A percentile compares a stretch with the other conserved stretches of the same genome.
Evolutionary conservation across 257 asterid genomes (phyloP).

Genomic region (Paraleonurus japonicus): DNA sequence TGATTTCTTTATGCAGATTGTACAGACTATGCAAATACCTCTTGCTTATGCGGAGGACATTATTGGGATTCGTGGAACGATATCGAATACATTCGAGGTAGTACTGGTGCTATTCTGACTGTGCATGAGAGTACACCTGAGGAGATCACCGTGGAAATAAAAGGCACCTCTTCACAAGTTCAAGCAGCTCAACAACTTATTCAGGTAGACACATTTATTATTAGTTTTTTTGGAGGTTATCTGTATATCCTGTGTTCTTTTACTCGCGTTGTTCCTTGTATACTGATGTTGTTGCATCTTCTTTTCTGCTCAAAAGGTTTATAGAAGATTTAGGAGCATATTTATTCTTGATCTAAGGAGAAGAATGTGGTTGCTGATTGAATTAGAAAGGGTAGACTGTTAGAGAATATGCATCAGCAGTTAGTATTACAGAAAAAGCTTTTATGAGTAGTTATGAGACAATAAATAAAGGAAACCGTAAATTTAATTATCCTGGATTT

Average conservation of each 20-base stretch:
- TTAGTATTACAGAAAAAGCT: background rate
- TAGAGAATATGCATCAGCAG: background rate
- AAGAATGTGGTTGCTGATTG: background rate
- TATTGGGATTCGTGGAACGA: conserved; percentile 72
- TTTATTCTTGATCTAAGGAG: background rate
- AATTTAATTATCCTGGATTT: background rate
- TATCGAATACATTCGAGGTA: conserved; percentile 75
- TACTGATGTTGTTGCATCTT: conserved; percentile 4
- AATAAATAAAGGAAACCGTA: background rate
- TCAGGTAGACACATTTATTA: conserved; percentile 45
- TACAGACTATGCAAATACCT: conserved; percentile 87
- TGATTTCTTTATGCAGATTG: conserved; percentile 43
- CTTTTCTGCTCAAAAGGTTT: background rate
- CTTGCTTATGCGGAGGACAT: conserved; percentile 83
- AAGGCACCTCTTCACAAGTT: conserved; percentile 82
- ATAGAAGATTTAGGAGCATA: background rate
- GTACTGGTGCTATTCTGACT: conserved; percentile 72
- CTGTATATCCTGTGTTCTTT: background rate
- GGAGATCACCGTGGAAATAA: conserved; percentile 82
- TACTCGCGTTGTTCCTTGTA: background rate
- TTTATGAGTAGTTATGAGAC: background rate
- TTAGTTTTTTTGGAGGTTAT: background rate
- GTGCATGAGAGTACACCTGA: conserved; percentile 81
- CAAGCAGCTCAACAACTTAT: conserved; percentile 81
- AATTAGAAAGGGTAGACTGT: background rate